phyloP scores from a whole-genome alignment of 2,329 filamentous ascomycete species.

The Diaporthe helianthi region DNA sequence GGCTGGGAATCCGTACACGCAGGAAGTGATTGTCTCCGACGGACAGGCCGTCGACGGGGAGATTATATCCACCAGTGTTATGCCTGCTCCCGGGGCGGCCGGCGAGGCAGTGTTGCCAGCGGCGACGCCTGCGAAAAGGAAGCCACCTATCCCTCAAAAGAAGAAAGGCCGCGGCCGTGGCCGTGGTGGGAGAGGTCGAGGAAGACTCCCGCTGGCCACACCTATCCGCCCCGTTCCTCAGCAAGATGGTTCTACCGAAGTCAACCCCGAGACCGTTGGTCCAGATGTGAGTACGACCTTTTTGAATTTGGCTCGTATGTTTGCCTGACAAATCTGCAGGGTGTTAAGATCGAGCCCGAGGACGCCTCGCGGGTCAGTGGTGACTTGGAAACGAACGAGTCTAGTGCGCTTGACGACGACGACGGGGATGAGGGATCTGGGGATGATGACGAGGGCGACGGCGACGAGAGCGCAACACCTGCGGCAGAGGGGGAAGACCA shows the following conservation, averaged over 20 bases:
- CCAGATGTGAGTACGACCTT: conserved; percentile 46
- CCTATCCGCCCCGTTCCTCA: conserved; percentile 43
- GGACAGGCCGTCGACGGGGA: conserved; percentile 84
- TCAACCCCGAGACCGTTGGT: conserved; percentile 47
- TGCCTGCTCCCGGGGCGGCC: conserved; percentile 62
- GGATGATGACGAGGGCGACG: conserved; percentile 56
- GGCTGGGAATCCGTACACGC: conserved; percentile 81
- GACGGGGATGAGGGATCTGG: conserved; percentile 57
- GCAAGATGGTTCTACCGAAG: conserved; percentile 48
- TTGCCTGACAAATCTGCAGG: conserved; percentile 42
- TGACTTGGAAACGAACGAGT: conserved; percentile 63
- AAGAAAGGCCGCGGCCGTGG: conserved; percentile 72
- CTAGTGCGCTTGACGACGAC: conserved; percentile 54
- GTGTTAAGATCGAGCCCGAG: conserved; percentile 51
- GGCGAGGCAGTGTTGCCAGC: conserved; percentile 57
- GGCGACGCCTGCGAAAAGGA: conserved; percentile 58
- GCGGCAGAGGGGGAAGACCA: conserved; percentile 37
- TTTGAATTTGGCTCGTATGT: background rate
- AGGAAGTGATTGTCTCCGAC: conserved; percentile 82
- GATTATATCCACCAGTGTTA: conserved; percentile 68
- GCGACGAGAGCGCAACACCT: conserved; percentile 49
- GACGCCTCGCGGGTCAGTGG: conserved; percentile 51
- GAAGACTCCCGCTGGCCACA: conserved; percentile 61
- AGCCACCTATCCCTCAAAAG: conserved; percentile 78
- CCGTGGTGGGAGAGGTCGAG: conserved; percentile 73